Evolutionary conservation across 2,329 filamentous ascomycete species (phyloP).

Genomic region (Bipolaris sorokiniana): DNA sequence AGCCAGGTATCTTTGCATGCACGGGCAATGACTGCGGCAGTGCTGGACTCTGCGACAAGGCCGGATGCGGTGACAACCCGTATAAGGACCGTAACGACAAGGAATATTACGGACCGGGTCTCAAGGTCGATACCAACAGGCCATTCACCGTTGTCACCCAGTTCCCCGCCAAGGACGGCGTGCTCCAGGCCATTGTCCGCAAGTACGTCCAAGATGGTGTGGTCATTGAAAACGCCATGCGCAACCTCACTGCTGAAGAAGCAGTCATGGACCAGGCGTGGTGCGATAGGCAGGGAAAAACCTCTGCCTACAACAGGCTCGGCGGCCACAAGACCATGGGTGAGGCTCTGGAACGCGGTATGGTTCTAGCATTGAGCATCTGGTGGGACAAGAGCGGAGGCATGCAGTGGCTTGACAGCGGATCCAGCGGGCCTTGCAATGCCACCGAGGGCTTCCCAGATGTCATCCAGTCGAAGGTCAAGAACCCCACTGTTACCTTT

Average conservation of each 20-base stretch:
- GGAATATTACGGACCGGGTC: slow-evolving; percentile 36
- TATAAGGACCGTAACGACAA: slow-evolving; percentile 33
- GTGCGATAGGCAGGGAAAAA: slow-evolving; percentile 19
- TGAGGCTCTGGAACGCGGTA: slow-evolving; percentile 55
- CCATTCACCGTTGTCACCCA: slow-evolving; percentile 72
- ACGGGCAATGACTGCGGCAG: slow-evolving; percentile 50
- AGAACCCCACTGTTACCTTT: slow-evolving; percentile 60
- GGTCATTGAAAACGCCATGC: slow-evolving; percentile 63
- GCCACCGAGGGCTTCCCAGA: slow-evolving; percentile 60
- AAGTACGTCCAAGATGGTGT: slow-evolving; percentile 69
- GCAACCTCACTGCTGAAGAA: slow-evolving; percentile 24
- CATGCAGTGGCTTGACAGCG: slow-evolving; percentile 65
- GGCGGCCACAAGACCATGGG: slow-evolving; percentile 56
- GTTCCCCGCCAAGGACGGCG: slow-evolving; percentile 65
- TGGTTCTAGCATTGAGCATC: slow-evolving; percentile 62
- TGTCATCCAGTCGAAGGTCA: slow-evolving; percentile 55
- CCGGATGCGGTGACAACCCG: slow-evolving; percentile 45
- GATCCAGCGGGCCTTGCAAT: slow-evolving; percentile 60
- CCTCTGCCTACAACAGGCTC: slow-evolving; percentile 35
- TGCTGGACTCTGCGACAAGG: slow-evolving; percentile 45
- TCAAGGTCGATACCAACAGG: slow-evolving; percentile 63
- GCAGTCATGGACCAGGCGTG: slow-evolving; percentile 36
- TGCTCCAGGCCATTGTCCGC: slow-evolving; percentile 66
- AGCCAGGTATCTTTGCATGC: slow-evolving; percentile 52
- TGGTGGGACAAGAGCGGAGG: slow-evolving; percentile 61